Conservation (phyloP, 2,329 filamentous ascomycete genomes). For the Trichoderma brevicompactum region DNA sequence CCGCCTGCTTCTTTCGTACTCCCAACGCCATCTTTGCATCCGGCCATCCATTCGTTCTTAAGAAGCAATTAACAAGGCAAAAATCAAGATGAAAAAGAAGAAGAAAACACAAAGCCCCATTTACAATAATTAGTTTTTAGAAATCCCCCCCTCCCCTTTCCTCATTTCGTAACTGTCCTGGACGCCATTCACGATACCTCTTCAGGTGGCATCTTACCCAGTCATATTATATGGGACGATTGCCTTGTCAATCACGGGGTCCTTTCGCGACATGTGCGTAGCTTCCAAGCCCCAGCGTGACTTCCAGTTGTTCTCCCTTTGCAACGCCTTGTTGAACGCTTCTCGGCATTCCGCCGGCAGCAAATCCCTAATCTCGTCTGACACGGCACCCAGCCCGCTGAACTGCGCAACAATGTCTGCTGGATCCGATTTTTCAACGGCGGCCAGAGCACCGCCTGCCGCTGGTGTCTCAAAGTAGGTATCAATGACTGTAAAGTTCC, state of each 20-base stretch:
- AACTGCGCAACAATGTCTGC: slow-evolving; percentile 57
- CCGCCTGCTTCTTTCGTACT: slow-evolving; percentile 20
- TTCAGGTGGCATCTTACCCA: slow-evolving; percentile 33
- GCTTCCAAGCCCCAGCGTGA: slow-evolving; percentile 72
- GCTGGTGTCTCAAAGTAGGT: slow-evolving; percentile 57
- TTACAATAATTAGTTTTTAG: neutral
- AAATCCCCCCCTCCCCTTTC: neutral
- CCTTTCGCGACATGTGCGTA: slow-evolving; percentile 55
- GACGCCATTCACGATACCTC: neutral
- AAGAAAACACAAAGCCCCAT: neutral
- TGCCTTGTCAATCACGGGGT: slow-evolving; percentile 66
- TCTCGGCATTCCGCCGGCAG: slow-evolving; percentile 71
- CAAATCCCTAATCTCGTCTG: slow-evolving; percentile 67
- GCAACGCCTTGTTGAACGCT: slow-evolving; percentile 71
- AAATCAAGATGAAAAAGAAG: neutral
- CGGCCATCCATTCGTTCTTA: slow-evolving; percentile 5
- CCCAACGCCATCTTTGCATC: slow-evolving; percentile 28
- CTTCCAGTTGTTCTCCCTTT: slow-evolving; percentile 73
- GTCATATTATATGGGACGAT: slow-evolving; percentile 62
- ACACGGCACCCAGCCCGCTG: slow-evolving; percentile 65
- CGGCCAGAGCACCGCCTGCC: slow-evolving; percentile 50
- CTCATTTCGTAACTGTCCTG: slow-evolving; percentile 6
- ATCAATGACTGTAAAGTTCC: slow-evolving; percentile 63
- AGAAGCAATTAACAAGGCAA: neutral
- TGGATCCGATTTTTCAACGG: slow-evolving; percentile 51